Evolutionary conservation across 192 early-diverging fungal genomes (phyloP).

Genomic region (Haplosporangium gracile): DNA sequence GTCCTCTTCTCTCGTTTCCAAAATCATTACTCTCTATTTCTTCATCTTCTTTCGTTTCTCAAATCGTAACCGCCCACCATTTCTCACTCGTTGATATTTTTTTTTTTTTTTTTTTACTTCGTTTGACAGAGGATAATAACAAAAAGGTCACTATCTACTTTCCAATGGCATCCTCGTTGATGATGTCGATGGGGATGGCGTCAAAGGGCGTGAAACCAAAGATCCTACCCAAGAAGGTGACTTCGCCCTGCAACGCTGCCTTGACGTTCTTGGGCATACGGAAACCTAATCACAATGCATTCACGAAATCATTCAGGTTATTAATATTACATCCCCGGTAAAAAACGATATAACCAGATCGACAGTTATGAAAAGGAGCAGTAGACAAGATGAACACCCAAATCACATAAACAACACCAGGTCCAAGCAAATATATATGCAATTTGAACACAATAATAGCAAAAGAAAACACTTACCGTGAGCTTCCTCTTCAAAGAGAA

Average conservation of each 20-base stretch:
- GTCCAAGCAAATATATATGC: conserved; percentile 18
- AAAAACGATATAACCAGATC: background rate
- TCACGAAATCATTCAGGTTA: too few relatives aligned
- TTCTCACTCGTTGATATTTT: too few relatives aligned
- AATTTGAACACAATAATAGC: background rate
- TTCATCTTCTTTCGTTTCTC: too few relatives aligned
- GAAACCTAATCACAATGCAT: conserved; percentile 61
- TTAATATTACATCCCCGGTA: too few relatives aligned
- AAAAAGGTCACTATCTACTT: background rate
- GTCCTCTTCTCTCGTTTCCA: background rate
- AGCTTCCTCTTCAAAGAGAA: conserved; percentile 74
- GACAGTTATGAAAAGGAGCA: too few relatives aligned
- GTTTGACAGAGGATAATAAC: background rate
- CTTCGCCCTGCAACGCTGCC: conserved; percentile 70
- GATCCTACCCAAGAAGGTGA: conserved; percentile 77
- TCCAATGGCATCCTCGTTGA: conserved; percentile 43
- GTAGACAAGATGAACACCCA: background rate
- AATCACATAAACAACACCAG: conserved; percentile 11
- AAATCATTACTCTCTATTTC: background rate
- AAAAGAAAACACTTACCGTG: conserved; percentile 61
- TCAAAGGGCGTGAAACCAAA: conserved; percentile 74
- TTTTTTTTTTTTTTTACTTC: background rate
- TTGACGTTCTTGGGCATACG: conserved; percentile 75
- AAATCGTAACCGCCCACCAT: too few relatives aligned
- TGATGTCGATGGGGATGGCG: conserved; percentile 41